Evolutionary conservation across 176 grass and related monocot species (phyloP).

Genomic region (Carex parvula): DNA sequence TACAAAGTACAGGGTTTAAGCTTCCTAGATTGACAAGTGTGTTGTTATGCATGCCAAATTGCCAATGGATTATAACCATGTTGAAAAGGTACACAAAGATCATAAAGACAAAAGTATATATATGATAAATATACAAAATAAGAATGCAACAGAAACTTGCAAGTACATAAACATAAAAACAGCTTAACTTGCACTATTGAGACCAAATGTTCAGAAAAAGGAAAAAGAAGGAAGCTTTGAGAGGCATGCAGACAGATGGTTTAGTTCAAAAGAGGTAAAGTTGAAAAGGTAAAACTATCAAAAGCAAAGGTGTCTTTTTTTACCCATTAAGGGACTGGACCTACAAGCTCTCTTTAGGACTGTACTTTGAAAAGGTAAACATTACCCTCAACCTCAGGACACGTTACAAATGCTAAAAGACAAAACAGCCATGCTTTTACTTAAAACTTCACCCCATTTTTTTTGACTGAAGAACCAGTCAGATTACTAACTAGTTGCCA

Average conservation of each 20-base stretch:
- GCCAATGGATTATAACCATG: background rate
- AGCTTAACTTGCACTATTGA: background rate
- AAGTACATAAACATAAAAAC: background rate
- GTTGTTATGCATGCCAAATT: background rate
- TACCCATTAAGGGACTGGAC: conserved; percentile 29
- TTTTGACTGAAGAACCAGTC: conserved; percentile 1
- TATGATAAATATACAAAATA: background rate
- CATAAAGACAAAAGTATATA: background rate
- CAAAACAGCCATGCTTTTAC: conserved; percentile 29
- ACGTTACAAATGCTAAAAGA: conserved; percentile 36
- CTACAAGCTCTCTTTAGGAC: conserved; percentile 33
- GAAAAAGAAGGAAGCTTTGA: background rate
- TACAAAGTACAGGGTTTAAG: background rate
- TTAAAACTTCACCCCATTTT: conserved; percentile 3
- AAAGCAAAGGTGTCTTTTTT: conserved; percentile 40
- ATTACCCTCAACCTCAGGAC: conserved; percentile 31
- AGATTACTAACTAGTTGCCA: too few species aligned
- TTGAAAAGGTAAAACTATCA: conserved; percentile 18
- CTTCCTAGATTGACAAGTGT: background rate
- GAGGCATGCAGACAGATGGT: conserved; percentile 14
- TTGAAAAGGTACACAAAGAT: background rate
- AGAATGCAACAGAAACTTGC: background rate
- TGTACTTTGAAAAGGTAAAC: conserved; percentile 47
- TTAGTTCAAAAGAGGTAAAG: conserved; percentile 3
- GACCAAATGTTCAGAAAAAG: conserved; percentile 1